Evolutionary conservation across 805 yeast species (phyloP).

Genomic region (Wickerhamomyces canadensis): DNA sequence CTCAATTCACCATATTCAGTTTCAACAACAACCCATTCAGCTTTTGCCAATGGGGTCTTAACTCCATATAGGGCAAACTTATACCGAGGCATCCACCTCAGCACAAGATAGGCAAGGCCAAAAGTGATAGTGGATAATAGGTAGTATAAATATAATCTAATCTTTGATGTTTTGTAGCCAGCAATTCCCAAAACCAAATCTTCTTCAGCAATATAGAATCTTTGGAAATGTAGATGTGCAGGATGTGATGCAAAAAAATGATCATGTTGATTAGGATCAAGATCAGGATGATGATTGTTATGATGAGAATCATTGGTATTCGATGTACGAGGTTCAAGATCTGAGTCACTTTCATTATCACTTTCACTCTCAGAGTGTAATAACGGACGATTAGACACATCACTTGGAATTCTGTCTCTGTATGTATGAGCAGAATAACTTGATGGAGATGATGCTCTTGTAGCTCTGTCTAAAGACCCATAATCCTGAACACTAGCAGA

Average conservation of each 20-base stretch:
- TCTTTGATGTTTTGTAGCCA: conserved; percentile 59
- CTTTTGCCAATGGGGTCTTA: conserved; percentile 63
- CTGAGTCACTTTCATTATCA: conserved; percentile 29
- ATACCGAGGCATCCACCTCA: conserved; percentile 84
- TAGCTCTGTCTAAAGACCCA: conserved; percentile 17
- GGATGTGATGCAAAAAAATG: conserved; percentile 36
- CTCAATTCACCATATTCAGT: conserved; percentile 87
- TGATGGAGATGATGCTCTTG: conserved; percentile 24
- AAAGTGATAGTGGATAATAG: conserved; percentile 49
- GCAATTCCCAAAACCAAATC: conserved; percentile 94
- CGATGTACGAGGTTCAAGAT: conserved; percentile 21
- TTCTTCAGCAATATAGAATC: conserved; percentile 92
- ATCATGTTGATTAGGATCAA: conserved; percentile 35
- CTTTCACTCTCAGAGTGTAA: conserved; percentile 20
- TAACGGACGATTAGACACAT: conserved; percentile 26
- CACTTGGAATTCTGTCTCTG: conserved; percentile 35
- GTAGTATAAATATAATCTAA: conserved; percentile 44
- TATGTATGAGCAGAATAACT: conserved; percentile 30
- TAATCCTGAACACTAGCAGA: conserved; percentile 17
- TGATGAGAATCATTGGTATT: conserved; percentile 18
- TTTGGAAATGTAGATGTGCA: conserved; percentile 54
- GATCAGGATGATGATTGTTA: conserved; percentile 12
- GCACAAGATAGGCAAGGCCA: conserved; percentile 67
- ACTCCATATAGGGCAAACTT: conserved; percentile 63
- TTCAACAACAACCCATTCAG: conserved; percentile 93